Conservation (phyloP, 108 stramenopile genomes). For the Nitzschia palea region DNA sequence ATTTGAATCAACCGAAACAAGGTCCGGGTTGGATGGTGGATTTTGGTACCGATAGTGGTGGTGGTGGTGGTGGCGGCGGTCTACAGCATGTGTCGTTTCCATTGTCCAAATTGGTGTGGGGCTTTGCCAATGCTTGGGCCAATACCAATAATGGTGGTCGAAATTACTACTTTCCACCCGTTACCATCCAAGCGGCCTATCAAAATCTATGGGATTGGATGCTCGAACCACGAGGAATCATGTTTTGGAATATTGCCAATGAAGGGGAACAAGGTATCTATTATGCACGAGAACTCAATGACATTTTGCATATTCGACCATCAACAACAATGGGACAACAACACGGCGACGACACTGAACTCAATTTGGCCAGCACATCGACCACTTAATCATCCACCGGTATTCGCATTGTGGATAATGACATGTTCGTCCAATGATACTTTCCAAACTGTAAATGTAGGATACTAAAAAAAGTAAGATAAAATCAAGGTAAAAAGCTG, state of each 20-base stretch:
- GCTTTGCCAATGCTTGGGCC: constrained; percentile 69
- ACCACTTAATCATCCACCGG: too few relatives aligned
- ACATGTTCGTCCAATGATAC: too few relatives aligned
- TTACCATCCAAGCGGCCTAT: constrained; percentile 34
- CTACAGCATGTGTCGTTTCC: constrained; percentile 40
- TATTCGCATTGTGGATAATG: too few relatives aligned
- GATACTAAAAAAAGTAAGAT: too few relatives aligned
- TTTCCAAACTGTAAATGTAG: too few relatives aligned
- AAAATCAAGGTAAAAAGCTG: too few relatives aligned
- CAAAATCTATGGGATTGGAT: constrained; percentile 20
- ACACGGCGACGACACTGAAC: too few relatives aligned
- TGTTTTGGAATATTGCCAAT: constrained; percentile 68
- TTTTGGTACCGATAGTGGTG: constrained; percentile 30
- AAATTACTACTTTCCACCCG: constrained; percentile 29
- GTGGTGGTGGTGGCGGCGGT: too few relatives aligned
- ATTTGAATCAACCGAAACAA: constrained; percentile 9
- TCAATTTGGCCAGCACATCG: too few relatives aligned
- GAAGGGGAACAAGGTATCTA: constrained; percentile 48
- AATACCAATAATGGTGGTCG: constrained; percentile 27
- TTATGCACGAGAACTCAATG: constrained; percentile 26
- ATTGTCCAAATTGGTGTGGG: constrained; percentile 54
- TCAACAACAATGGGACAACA: too few relatives aligned
- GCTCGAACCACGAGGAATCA: constrained; percentile 50
- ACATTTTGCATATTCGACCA: constrained; percentile 25
- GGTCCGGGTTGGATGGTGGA: constrained; percentile 14